phyloP scores from a whole-genome alignment of 805 yeast genomes.

The Saccharomycodes ludwigii region DNA sequence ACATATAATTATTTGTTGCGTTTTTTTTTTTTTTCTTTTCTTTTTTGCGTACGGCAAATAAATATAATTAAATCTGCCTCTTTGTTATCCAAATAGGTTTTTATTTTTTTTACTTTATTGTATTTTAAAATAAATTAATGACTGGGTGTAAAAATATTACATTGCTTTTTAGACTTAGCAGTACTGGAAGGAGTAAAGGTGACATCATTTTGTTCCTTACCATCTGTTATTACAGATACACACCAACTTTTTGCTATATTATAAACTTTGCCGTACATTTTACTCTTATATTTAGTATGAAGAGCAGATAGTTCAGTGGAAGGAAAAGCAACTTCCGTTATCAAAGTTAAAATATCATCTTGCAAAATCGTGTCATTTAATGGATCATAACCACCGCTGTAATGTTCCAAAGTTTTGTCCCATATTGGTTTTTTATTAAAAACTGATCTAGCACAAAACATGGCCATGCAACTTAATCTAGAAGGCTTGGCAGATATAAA shows the following conservation, averaged over 20 bases:
- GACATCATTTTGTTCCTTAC: too few relatives aligned
- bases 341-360: slow-evolving; percentile 13
- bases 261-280: background rate
- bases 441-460: slow-evolving; percentile 70
- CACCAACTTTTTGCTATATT: background rate
- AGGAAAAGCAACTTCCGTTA: slow-evolving; percentile 18
- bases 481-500: slow-evolving; percentile 70
- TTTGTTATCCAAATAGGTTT: too few relatives aligned
- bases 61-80: too few relatives aligned
- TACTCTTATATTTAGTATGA: slow-evolving; percentile 12
- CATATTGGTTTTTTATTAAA: slow-evolving; percentile 29
- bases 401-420: slow-evolving; percentile 15
- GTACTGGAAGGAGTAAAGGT: too few relatives aligned
- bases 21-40: too few relatives aligned
- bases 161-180: too few relatives aligned
- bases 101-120: too few relatives aligned
- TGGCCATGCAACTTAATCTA: slow-evolving; percentile 73
- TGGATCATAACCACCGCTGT: slow-evolving; percentile 19
- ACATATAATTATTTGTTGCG: too few relatives aligned
- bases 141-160: too few relatives aligned
- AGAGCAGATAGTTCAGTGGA: slow-evolving; percentile 19
- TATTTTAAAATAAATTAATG: too few relatives aligned
- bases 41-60: too few relatives aligned
- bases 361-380: slow-evolving; percentile 13
- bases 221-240: too few relatives aligned